phyloP scores from a whole-genome alignment of 345 rosid genomes.

The Diplotaxis tenuifolia region DNA sequence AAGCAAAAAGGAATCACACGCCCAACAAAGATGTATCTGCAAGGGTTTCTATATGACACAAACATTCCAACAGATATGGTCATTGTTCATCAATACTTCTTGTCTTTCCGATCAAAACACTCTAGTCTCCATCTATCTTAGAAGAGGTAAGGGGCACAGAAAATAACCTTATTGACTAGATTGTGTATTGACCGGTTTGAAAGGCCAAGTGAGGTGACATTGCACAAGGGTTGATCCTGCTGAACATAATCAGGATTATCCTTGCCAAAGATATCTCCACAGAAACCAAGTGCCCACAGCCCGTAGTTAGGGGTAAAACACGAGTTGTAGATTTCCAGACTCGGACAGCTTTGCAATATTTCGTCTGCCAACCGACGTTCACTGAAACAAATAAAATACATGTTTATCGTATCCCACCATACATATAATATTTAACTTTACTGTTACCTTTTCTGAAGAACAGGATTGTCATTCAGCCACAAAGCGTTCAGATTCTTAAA shows the following conservation, averaged over 20 bases:
- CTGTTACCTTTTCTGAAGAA: conserved; percentile 53
- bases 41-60: background rate
- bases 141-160: background rate
- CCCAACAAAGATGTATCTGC: background rate
- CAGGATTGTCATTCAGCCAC: conserved; percentile 85
- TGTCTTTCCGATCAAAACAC: background rate
- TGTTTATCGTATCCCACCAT: background rate
- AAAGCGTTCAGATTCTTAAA: conserved; percentile 69
- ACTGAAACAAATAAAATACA: conserved; percentile 41
- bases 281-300: conserved; percentile 84
- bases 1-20: conserved; percentile 4
- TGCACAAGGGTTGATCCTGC: conserved; percentile 46
- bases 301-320: conserved; percentile 64
- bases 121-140: background rate
- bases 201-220: conserved; percentile 72
- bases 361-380: conserved; percentile 44
- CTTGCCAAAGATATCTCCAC: conserved; percentile 63
- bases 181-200: conserved; percentile 63
- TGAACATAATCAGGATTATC: conserved; percentile 53
- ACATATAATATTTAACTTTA: conserved; percentile 2
- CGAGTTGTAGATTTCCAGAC: conserved; percentile 80
- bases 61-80: conserved; percentile 1
- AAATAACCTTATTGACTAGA: conserved; percentile 67
- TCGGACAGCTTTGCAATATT: conserved; percentile 61
- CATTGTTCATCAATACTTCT: background rate